These are phyloP conservation scores for Ballota nigra DNA, from an alignment of 257 asterid species.

Conservation along the genomic window DNA sequence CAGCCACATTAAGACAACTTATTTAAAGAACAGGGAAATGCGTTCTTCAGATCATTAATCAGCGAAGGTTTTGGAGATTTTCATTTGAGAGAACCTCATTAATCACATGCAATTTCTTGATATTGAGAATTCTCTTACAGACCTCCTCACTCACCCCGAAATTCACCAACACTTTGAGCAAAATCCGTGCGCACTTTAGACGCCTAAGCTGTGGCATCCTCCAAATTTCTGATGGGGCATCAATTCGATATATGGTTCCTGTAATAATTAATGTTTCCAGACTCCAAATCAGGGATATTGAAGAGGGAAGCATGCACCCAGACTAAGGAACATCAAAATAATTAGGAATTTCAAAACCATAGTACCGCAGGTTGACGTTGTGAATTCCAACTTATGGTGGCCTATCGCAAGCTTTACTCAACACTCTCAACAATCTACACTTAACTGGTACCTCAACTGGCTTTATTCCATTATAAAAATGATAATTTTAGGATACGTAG, in stretches of 20 bases:
- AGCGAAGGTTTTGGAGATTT: not conserved
- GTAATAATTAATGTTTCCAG: not conserved
- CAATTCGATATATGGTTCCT: too few species aligned
- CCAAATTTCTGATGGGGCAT: not conserved
- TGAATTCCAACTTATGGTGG: not conserved
- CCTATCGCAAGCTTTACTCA: not conserved
- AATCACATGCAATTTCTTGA: not conserved
- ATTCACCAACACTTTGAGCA: not conserved
- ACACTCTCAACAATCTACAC: not conserved
- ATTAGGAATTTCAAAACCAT: too few species aligned
- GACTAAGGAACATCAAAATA: not conserved
- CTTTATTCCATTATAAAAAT: too few species aligned
- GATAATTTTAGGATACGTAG: too few species aligned
- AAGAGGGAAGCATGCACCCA: not conserved
- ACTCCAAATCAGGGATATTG: not conserved
- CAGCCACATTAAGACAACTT: not conserved
- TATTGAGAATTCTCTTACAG: not conserved
- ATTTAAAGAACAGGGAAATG: not conserved
- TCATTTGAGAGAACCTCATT: too few species aligned
- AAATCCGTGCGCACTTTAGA: not conserved
- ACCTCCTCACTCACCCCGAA: not conserved
- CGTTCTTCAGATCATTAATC: not conserved
- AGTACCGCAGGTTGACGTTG: not conserved
- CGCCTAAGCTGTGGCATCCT: conserved; percentile 4
- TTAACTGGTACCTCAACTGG: not conserved